Conservation (phyloP, 2,329 filamentous ascomycete genomes). For the Exophiala spinifera region DNA sequence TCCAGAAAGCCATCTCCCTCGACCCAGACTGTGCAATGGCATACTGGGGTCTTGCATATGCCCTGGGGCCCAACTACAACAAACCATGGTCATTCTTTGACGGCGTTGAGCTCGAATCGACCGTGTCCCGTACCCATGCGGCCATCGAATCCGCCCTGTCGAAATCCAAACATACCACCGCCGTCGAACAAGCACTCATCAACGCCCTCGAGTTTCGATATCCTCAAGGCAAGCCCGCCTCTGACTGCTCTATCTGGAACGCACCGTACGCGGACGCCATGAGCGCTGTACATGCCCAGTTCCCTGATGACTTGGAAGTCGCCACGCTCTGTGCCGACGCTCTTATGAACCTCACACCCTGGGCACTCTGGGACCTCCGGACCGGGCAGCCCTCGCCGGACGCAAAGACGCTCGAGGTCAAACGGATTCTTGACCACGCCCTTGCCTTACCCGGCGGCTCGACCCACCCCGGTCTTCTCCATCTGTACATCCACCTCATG, state of each 20-base stretch:
- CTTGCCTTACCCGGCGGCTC: slow-evolving; percentile 50
- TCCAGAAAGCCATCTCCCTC: slow-evolving; percentile 35
- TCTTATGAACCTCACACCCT: slow-evolving; percentile 64
- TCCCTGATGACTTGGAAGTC: slow-evolving; percentile 60
- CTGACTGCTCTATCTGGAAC: slow-evolving; percentile 57
- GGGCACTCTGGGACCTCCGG: slow-evolving; percentile 61
- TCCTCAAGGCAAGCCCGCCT: slow-evolving; percentile 49
- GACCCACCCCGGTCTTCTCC: slow-evolving; percentile 66
- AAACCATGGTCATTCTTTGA: slow-evolving; percentile 75
- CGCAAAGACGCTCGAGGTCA: slow-evolving; percentile 58
- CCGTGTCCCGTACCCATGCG: slow-evolving; percentile 18
- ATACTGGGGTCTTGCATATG: slow-evolving; percentile 54
- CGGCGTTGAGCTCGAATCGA: slow-evolving; percentile 52
- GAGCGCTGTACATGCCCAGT: slow-evolving; percentile 52
- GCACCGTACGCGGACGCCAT: slow-evolving; percentile 61
- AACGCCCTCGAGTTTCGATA: slow-evolving; percentile 62
- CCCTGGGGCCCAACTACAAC: slow-evolving; percentile 74
- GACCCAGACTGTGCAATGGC: slow-evolving; percentile 40
- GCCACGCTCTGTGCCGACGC: slow-evolving; percentile 62
- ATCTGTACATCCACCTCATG: slow-evolving; percentile 74
- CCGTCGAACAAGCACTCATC: slow-evolving; percentile 62
- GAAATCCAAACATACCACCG: slow-evolving; percentile 38
- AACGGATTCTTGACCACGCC: slow-evolving; percentile 57
- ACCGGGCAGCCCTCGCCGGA: slow-evolving; percentile 56
- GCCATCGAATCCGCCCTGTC: slow-evolving; percentile 40